These are phyloP conservation scores for Malassezia vespertilionis DNA, from an alignment of 1,284 basidiomycete species.

Conservation along the genomic window DNA sequence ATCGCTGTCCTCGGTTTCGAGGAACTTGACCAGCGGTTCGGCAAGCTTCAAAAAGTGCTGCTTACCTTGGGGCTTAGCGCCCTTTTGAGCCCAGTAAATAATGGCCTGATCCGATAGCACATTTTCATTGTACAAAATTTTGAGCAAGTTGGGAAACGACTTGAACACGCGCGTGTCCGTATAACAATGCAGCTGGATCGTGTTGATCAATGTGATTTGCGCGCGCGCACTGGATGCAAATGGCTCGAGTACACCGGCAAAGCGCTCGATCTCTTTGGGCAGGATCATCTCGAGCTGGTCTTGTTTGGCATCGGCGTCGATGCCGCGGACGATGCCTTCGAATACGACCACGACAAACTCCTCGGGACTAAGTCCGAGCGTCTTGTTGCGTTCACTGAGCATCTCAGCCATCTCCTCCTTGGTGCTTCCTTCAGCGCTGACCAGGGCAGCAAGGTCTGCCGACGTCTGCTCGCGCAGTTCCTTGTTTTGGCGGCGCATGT, in stretches of 20 bases:
- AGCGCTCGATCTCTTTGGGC: conserved; percentile 73
- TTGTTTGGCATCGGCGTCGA: conserved; percentile 75
- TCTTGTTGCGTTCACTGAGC: conserved; percentile 18
- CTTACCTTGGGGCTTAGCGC: conserved; percentile 82
- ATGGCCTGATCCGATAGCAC: conserved; percentile 89
- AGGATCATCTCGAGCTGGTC: conserved; percentile 80
- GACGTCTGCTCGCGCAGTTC: conserved; percentile 52
- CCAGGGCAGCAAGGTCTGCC: conserved; percentile 56
- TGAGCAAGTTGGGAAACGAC: conserved; percentile 81
- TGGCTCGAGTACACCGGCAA: conserved; percentile 69
- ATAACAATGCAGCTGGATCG: conserved; percentile 71
- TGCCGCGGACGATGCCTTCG: conserved; percentile 71
- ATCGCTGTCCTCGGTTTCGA: conserved; percentile 51
- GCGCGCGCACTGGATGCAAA: conserved; percentile 77
- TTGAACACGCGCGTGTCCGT: conserved; percentile 88
- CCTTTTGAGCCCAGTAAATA: conserved; percentile 94
- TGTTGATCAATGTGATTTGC: conserved; percentile 57
- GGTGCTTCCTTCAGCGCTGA: conserved; percentile 47
- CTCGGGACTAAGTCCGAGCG: conserved; percentile 10
- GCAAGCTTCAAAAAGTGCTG: conserved; percentile 86
- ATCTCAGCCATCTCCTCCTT: conserved; percentile 19
- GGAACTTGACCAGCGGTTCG: conserved; percentile 76
- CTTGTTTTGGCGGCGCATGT: conserved; percentile 22
- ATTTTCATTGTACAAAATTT: conserved; percentile 79
- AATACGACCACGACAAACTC: conserved; percentile 81